phyloP scores from a whole-genome alignment of 1,139 yeast species.

The Tardiomyces digboiensis region DNA sequence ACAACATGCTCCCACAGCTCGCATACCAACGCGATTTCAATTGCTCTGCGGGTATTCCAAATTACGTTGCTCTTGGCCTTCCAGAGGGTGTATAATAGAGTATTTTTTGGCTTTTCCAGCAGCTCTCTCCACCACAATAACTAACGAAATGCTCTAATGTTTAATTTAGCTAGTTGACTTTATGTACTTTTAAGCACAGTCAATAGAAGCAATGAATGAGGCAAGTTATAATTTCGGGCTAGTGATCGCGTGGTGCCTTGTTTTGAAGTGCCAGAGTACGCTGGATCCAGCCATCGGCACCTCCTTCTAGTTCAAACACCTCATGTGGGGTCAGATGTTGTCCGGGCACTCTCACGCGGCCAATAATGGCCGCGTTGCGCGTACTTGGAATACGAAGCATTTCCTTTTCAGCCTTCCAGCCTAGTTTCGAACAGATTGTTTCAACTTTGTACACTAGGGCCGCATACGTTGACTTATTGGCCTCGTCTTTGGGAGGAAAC shows the following conservation, averaged over 20 bases:
- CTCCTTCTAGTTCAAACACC: neutral
- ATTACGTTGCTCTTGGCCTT: constrained; percentile 20
- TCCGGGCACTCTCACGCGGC: constrained; percentile 28
- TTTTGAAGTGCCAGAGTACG: neutral
- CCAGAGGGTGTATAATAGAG: constrained; percentile 17
- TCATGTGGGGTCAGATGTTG: neutral
- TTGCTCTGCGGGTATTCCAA: constrained; percentile 19
- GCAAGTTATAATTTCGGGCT: neutral
- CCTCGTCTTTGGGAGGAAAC: constrained; percentile 38
- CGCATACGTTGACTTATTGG: constrained; percentile 59
- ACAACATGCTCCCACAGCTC: constrained; percentile 23
- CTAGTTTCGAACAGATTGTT: constrained; percentile 52
- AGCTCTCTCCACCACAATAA: too few relatives aligned
- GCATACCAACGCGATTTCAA: constrained; percentile 22
- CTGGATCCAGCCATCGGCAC: neutral
- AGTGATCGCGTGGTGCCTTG: neutral
- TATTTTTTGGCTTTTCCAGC: neutral
- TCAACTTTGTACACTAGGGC: constrained; percentile 81
- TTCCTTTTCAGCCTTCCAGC: constrained; percentile 82
- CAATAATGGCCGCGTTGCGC: constrained; percentile 84
- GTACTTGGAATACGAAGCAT: constrained; percentile 93
- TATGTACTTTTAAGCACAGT: too few relatives aligned
- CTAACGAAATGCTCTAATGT: neutral
- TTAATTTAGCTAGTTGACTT: too few relatives aligned
- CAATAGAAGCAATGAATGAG: too few relatives aligned